Evolutionary conservation across 208 protist species (phyloP).

Genomic region (Acanthamoeba lenticulata): DNA sequence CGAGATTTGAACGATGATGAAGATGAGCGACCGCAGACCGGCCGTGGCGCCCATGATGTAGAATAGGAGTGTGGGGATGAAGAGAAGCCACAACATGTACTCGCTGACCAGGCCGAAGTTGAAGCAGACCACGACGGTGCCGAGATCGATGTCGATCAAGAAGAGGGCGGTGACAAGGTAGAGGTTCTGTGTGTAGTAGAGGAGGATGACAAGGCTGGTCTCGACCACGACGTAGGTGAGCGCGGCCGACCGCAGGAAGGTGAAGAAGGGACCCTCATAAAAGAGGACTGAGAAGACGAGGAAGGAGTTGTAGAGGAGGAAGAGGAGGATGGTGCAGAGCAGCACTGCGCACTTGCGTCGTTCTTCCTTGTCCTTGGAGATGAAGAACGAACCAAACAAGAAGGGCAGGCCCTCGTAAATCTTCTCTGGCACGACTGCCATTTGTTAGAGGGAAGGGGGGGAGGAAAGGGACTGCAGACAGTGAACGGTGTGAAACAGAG

Average conservation of each 20-base stretch:
- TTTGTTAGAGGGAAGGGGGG: too few relatives aligned
- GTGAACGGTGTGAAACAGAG: too few relatives aligned
- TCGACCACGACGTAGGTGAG: not conserved
- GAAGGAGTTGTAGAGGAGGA: constrained; percentile 42
- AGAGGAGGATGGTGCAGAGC: not conserved
- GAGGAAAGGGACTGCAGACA: too few relatives aligned
- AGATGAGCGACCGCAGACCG: constrained; percentile 29
- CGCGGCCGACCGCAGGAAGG: constrained; percentile 6
- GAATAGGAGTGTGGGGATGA: constrained; percentile 22
- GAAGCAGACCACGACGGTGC: not conserved
- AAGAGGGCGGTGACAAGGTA: constrained; percentile 56
- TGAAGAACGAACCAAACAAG: not conserved
- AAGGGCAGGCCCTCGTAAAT: not conserved
- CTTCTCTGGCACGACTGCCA: not conserved
- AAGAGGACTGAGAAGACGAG: not conserved
- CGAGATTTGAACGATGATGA: not conserved
- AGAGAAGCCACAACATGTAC: constrained; percentile 39
- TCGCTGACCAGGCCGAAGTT: constrained; percentile 41
- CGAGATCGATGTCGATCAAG: not conserved
- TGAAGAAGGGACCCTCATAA: constrained; percentile 45
- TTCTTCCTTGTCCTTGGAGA: not conserved
- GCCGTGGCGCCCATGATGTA: constrained; percentile 34
- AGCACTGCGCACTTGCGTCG: constrained; percentile 30
- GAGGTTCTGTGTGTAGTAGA: constrained; percentile 39
- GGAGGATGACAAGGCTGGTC: not conserved